Evolutionary conservation across 345 rosid species (phyloP), one percentile per base, ranked within the genome.

Genomic region (Eucalyptus brandiana): DNA sequence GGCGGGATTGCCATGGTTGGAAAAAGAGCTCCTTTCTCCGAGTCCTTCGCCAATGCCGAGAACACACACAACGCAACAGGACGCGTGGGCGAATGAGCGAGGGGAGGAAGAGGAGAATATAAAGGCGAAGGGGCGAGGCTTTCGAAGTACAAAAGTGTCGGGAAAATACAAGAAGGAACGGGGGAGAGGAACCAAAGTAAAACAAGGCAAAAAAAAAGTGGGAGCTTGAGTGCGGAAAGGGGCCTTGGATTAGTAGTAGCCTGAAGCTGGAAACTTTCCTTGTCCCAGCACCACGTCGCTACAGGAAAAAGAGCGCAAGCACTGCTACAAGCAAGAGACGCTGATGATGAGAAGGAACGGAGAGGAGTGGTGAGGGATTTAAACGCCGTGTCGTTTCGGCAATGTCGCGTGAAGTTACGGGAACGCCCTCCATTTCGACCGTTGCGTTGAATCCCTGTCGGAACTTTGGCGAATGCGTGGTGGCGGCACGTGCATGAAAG

Each of bases 1-100:
- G 87, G 91, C 90, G 92, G 88, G 88, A 91, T 90, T 44, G 89
- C 92, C 98, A 95, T 97, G 87, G 80, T 60, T 50, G 86, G 14
- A 24, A 87, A 87, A 53, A 87, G 80, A 23, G n/a, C 40, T 17
- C 42, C 47, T 11, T 76, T 37, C 83, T 12, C 83, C 8, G 47
- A 37, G 83, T 21, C 24, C 47, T 76, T 76, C 24, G 30, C 16
- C 83, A 76, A 37, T 11, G 83, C 83, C 83, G 1, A 76, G 83
- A 40, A 40, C 81, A 5, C 80, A 18, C 44, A 3, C 23, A 18
- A 53, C 56, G 19, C 34, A 5, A n/a, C 34, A 6, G 26, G 48
- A 32, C 18, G 56, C 30, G 51, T 45, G 62, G 45, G 62, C 37
- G 49, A 44, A 56, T 34, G 5, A 18, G 87, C 72, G 32, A 62